A percentile compares a stretch with the other conserved stretches of the same genome.
phyloP scores from a whole-genome alignment of 495 filamentous ascomycete genomes.

The Collariella sp. region DNA sequence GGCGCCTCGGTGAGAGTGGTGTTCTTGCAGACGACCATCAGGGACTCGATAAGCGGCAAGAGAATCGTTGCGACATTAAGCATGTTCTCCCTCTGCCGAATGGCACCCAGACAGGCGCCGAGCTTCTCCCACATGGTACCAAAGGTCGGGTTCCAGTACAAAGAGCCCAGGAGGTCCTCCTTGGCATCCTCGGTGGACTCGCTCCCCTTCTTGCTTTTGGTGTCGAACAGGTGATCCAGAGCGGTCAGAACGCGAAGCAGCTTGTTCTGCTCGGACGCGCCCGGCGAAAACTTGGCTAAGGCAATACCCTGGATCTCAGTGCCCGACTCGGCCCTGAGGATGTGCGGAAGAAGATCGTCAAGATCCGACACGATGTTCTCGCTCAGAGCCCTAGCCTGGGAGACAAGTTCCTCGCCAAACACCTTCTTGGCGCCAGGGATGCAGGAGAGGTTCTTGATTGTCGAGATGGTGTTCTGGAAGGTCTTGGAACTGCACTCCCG shows the following conservation, averaged over 20 bases:
- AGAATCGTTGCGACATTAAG: conserved; percentile 94
- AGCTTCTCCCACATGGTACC: conserved; percentile 84
- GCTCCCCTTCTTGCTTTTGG: conserved; percentile 48
- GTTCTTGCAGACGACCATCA: conserved; percentile 99
- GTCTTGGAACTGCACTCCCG: conserved; percentile 95
- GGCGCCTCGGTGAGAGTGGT: conserved; percentile 62
- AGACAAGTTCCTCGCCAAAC: conserved; percentile 83
- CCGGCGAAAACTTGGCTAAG: conserved; percentile 88
- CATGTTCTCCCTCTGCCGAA: conserved; percentile 86
- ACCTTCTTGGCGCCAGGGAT: conserved; percentile 84
- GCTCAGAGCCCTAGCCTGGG: conserved; percentile 74
- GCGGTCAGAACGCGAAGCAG: conserved; percentile 88
- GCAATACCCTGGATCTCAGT: conserved; percentile 94
- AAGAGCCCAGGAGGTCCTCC: conserved; percentile 72
- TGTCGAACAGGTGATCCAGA: conserved; percentile 90
- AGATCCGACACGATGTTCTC: conserved; percentile 77
- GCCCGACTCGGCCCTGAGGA: conserved; percentile 74
- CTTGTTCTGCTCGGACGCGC: conserved; percentile 92
- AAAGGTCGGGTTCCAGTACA: conserved; percentile 89
- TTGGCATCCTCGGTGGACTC: conserved; percentile 48
- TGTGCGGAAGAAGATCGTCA: conserved; percentile 77
- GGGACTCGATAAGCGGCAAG: conserved; percentile 81
- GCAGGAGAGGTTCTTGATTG: conserved; percentile 93
- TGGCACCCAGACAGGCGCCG: conserved; percentile 82
- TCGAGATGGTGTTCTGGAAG: conserved; percentile 90